Base-by-base conservation (phyloP, 2,329 filamentous ascomycete genomes). In the Claviceps quebecensis region DNA sequence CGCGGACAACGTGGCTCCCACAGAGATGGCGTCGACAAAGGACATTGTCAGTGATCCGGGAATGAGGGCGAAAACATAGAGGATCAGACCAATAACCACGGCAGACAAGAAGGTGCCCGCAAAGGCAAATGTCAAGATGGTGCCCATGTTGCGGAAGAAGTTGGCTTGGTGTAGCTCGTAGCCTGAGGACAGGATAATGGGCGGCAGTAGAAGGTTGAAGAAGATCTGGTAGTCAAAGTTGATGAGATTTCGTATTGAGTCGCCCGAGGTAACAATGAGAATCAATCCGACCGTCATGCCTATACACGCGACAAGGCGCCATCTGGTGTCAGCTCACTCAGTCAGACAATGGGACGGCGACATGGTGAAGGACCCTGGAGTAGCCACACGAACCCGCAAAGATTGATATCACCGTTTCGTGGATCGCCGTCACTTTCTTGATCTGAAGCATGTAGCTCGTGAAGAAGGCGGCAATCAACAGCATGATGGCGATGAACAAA, bases 191-290 rank as follows among this genome's bases (percentile, higher is more conserved):
- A 98, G 77, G 65, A 98, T 98, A 65, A 98, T 98, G 52, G 93
- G 93, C 39, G 93, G 93, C n/a, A 98, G 85, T 13, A 98, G 80
- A 45, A 98, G 80, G 68, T 98, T 98, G 76, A 98, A 98, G 76
- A 98, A 98, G 74, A 97, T 95, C 65, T 97, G 90, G 67, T 96
- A 96, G 72, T 97, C 86, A 74, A 98, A 98, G 68, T 85, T 95
- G 63, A 98, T 89, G 57, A 87, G 83, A 64, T 87, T 86, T 66
- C 90, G 84, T 60, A 98, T 89, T 56, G 85, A 87, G 56, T 87
- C 84, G 57, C 85, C 84, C 49, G 85, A 83, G 44, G 82, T 87
- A 56, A 96, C 72, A 62, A 93, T 81, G 53, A 98, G 81, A 54
- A 95, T 78, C 60, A 98, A 74, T 5, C 93, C 93, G 54, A 98